Conservation (phyloP, 805 yeast species). For the Lipomyces lipofer region DNA sequence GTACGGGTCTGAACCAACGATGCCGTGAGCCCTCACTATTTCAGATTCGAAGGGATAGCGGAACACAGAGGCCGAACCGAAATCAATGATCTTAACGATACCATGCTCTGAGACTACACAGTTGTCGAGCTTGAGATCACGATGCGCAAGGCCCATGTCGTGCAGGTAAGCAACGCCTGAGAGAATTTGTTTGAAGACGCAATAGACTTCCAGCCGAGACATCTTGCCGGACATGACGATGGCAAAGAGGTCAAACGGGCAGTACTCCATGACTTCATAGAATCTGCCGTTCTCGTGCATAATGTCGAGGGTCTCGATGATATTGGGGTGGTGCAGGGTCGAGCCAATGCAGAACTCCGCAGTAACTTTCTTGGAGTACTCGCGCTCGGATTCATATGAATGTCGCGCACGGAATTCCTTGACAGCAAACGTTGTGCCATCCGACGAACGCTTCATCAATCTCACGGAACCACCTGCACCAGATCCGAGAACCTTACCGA, state of each 20-base stretch:
- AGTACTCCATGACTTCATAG: constrained; percentile 87
- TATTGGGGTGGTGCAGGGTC: constrained; percentile 71
- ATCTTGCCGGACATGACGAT: constrained; percentile 87
- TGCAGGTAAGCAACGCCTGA: constrained; percentile 78
- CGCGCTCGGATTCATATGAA: constrained; percentile 60
- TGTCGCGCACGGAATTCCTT: constrained; percentile 76
- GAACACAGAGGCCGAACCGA: constrained; percentile 88
- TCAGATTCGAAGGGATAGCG: constrained; percentile 60
- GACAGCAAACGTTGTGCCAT: constrained; percentile 73
- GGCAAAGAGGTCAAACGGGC: constrained; percentile 88
- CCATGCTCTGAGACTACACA: constrained; percentile 81
- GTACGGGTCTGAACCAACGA: constrained; percentile 96
- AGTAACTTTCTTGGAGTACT: constrained; percentile 74
- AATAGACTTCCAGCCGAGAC: constrained; percentile 66
- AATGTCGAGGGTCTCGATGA: constrained; percentile 79
- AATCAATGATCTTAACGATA: constrained; percentile 82
- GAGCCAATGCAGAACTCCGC: constrained; percentile 84
- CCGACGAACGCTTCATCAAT: constrained; percentile 61
- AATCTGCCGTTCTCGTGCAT: constrained; percentile 64
- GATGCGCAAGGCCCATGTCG: constrained; percentile 80
- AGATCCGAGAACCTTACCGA: constrained; percentile 76
- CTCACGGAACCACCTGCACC: constrained; percentile 97
- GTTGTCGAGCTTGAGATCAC: constrained; percentile 90
- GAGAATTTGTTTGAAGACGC: constrained; percentile 81
- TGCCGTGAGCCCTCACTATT: constrained; percentile 70